Evolutionary conservation across 2,329 filamentous ascomycete genomes (phyloP).

Genomic region (Curvularia sp.): DNA sequence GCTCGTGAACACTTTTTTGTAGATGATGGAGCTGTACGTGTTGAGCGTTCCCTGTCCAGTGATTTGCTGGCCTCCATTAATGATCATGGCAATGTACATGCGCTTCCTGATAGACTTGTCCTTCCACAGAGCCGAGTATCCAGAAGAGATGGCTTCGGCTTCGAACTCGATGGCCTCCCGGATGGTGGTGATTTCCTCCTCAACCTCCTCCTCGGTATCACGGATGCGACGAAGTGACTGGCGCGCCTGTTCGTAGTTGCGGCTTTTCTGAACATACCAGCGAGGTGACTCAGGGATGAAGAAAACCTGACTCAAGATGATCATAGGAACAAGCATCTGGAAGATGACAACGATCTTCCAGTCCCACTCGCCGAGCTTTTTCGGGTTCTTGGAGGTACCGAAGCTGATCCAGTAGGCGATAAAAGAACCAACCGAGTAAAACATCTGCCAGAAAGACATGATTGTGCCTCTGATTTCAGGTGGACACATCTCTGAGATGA

Average conservation of each 20-base stretch:
- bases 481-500: constrained; percentile 73
- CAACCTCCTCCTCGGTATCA: constrained; percentile 69
- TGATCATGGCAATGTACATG: constrained; percentile 67
- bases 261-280: constrained; percentile 69
- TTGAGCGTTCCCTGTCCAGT: constrained; percentile 76
- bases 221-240: constrained; percentile 66
- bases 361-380: constrained; percentile 71
- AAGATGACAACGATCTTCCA: constrained; percentile 77
- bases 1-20: constrained; percentile 71
- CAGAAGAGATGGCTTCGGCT: constrained; percentile 69
- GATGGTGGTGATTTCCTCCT: constrained; percentile 70
- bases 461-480: constrained; percentile 69
- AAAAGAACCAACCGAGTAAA: constrained; percentile 70
- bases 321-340: constrained; percentile 70
- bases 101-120: constrained; percentile 72
- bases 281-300: constrained; percentile 73
- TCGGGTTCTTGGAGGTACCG: constrained; percentile 63
- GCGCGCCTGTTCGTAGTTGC: constrained; percentile 67
- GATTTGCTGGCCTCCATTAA: constrained; percentile 75
- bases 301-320: constrained; percentile 66
- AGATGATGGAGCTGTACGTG: constrained; percentile 75
- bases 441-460: constrained; percentile 74
- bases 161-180: constrained; percentile 74
- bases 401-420: constrained; percentile 70
- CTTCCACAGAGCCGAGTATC: constrained; percentile 72